Base-by-base conservation (phyloP, 2,329 filamentous ascomycete species). In the Simplicillium aogashimaense region DNA sequence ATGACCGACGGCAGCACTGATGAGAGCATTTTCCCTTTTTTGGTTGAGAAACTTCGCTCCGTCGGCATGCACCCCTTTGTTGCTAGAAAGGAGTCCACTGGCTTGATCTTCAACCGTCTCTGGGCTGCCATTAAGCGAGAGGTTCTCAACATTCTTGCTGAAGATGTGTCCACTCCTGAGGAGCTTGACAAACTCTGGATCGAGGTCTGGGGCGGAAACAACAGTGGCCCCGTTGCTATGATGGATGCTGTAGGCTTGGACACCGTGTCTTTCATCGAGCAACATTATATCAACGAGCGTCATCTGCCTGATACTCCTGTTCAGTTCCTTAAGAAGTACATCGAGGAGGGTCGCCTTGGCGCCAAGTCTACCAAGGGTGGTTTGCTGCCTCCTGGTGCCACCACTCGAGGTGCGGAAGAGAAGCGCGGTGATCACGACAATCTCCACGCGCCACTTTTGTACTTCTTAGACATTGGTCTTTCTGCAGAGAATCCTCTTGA, bases 101-200 rank as follows among this genome's bases (percentile, higher is more conserved):
- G 72, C 0, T 69, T 76, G 45, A 67, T 77, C 29, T 71, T 74
- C 48, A 76, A 76, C 40, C 65, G 72, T 0, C 51, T 76, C 0
- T 77, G 72, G 72, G 73, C 72, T 0, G 72, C 72, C 0, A 60
- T 76, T 13, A 76, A 76, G 51, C 59, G 72, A 2, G 72, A 77
- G 46, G 53, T 56, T 1, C 44, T 76, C 38, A 62, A 52, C 0
- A 69, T 76, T 9, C 45, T 76, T 3, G 58, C 65, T 0, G 72
- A 76, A 37, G 71, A 61, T 0, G 69, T 76, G 1, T 61, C 63
- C 0, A 58, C 55, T 1, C 68, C 73, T 0, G 54, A 63, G n/a
- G 65, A 72, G 37, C 65, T 76, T 18, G 72, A 76, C 42, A 47
- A 47, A 1, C 49, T 75, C 5, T 75, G 67, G 61, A 47, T 41